Conservation (phyloP, 2,329 filamentous ascomycete genomes). For the Fusarium sp. region DNA sequence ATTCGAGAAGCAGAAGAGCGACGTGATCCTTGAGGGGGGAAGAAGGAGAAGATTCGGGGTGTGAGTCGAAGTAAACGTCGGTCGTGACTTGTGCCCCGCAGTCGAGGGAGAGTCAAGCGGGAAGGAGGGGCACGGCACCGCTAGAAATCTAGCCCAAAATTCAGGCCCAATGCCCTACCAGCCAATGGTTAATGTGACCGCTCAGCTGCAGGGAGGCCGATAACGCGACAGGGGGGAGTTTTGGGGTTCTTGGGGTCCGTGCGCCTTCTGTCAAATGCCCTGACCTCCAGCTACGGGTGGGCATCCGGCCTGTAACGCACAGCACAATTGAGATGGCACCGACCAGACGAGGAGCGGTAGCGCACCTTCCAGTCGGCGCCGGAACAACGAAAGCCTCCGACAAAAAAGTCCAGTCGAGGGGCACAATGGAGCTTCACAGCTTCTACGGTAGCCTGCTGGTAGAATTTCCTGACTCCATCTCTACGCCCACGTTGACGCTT, state of each 20-base stretch:
- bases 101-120: slow-evolving; percentile 36
- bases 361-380: slow-evolving; percentile 32
- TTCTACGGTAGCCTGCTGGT: slow-evolving; percentile 46
- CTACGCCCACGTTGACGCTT: slow-evolving; percentile 44
- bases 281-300: slow-evolving; percentile 15
- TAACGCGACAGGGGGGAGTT: slow-evolving; percentile 30
- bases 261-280: slow-evolving; percentile 37
- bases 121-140: slow-evolving; percentile 44
- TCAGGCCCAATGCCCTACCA: slow-evolving; percentile 40
- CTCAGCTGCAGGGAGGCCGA: slow-evolving; percentile 29
- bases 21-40: slow-evolving; percentile 26
- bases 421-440: slow-evolving; percentile 45
- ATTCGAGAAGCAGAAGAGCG: slow-evolving; percentile 27
- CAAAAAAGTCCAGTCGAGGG: slow-evolving; percentile 47
- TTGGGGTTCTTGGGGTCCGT: slow-evolving; percentile 39
- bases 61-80: slow-evolving; percentile 45
- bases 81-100: slow-evolving; percentile 46
- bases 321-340: background rate
- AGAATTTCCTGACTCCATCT: slow-evolving; percentile 48
- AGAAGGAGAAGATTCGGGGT: slow-evolving; percentile 35
- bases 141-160: slow-evolving; percentile 39
- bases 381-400: slow-evolving; percentile 45
- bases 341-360: background rate
- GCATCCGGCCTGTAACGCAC: slow-evolving; percentile 2
- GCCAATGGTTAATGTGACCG: slow-evolving; percentile 35